phyloP scores from a whole-genome alignment of 768 basidiomycete species.

The Boletus tylopilopsis region DNA sequence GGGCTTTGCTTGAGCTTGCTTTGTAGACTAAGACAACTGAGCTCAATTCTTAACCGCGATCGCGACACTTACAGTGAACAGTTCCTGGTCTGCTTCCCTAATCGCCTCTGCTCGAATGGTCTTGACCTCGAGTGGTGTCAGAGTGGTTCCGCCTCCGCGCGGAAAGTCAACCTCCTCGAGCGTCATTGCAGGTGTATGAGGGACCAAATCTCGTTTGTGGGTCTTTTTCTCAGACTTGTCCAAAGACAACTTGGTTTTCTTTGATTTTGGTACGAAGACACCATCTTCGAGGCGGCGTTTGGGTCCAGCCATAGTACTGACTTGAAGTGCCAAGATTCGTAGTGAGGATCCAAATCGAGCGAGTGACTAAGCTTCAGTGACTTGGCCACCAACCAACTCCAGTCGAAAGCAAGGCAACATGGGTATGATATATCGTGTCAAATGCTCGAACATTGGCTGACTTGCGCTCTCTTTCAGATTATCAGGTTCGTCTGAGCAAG shows the following conservation, averaged over 20 bases:
- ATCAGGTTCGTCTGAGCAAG: constrained; percentile 47
- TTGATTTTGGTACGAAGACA: constrained; percentile 45
- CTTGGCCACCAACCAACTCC: constrained; percentile 5
- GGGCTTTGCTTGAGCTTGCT: constrained; percentile 34
- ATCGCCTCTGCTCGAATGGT: constrained; percentile 77
- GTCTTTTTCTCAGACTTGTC: constrained; percentile 25
- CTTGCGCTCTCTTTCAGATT: constrained; percentile 43
- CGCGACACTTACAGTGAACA: constrained; percentile 54
- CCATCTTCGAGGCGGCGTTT: constrained; percentile 64
- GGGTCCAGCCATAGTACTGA: constrained; percentile 42
- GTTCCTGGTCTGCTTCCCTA: constrained; percentile 78
- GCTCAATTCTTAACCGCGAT: neutral
- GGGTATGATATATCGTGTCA: constrained; percentile 26
- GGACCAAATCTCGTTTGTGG: constrained; percentile 25
- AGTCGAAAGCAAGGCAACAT: constrained; percentile 14
- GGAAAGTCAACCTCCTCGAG: constrained; percentile 89
- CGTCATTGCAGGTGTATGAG: constrained; percentile 37
- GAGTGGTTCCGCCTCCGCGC: constrained; percentile 85
- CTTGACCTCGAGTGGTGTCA: constrained; percentile 90
- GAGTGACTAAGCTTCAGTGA: neutral
- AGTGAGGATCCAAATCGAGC: constrained; percentile 17
- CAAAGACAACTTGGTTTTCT: constrained; percentile 53
- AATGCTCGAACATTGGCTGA: neutral
- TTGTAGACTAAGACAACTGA: constrained; percentile 38
- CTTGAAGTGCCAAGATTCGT: no score